Conservation (phyloP, 305 asterid species). For the Solanum chacoense region DNA sequence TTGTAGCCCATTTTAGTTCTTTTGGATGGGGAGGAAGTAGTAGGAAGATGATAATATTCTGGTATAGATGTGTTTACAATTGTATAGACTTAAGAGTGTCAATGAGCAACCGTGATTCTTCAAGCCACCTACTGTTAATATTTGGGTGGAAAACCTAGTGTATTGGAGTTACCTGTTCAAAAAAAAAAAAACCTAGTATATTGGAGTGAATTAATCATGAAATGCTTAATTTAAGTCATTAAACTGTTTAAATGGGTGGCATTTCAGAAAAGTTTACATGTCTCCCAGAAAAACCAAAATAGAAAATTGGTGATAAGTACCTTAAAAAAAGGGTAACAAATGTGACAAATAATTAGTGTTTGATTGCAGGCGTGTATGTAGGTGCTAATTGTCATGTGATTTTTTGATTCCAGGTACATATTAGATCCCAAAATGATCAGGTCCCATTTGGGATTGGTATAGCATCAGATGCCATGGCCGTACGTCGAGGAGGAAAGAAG, state of each 20-base stretch:
- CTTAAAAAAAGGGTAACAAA: background rate
- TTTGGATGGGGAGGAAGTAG: background rate
- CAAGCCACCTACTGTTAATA: background rate
- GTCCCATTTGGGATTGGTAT: conserved; percentile 84
- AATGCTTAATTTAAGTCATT: background rate
- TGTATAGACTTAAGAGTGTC: background rate
- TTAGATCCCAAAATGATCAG: conserved; percentile 47
- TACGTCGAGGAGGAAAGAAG: conserved; percentile 88
- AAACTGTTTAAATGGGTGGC: background rate
- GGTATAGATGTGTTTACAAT: background rate
- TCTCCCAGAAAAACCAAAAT: background rate
- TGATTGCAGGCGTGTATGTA: background rate
- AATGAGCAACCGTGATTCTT: background rate
- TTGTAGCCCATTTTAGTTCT: background rate
- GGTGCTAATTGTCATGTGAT: background rate
- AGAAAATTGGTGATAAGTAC: background rate
- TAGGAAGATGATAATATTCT: background rate
- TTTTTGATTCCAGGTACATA: conserved; percentile 45
- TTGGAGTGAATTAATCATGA: background rate
- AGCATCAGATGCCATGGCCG: conserved; percentile 93
- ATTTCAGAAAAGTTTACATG: background rate
- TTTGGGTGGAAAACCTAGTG: background rate
- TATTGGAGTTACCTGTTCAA: background rate
- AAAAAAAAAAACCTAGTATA: background rate
- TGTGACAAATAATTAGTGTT: background rate